Percentiles rank a stretch among this genome's conserved stretches.
phyloP scores from a whole-genome alignment of 2,329 filamentous ascomycete species.

The Clonostachys chloroleuca region DNA sequence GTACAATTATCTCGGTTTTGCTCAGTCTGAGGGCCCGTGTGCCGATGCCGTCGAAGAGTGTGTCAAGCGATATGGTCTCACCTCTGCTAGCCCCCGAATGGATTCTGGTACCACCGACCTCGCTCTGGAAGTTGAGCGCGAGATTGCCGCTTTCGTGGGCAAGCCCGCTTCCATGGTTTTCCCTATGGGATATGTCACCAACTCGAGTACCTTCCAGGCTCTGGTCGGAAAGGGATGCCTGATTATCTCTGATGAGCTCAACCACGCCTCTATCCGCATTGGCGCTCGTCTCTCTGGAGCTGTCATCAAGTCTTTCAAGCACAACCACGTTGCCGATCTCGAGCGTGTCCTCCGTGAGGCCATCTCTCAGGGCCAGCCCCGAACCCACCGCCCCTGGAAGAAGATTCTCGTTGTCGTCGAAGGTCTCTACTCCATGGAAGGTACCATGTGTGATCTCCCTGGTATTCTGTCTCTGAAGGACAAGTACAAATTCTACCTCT shows the following conservation, averaged over 20 bases:
- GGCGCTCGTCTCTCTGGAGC: conserved; percentile 91
- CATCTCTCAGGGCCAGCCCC: conserved; percentile 93
- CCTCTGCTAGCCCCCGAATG: conserved; percentile 72
- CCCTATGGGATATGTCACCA: conserved; percentile 98
- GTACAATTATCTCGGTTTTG: conserved; percentile 98
- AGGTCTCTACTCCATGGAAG: conserved; percentile 98
- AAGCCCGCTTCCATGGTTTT: conserved; percentile 96
- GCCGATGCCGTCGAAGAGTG: conserved; percentile 87
- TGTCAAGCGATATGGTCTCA: conserved; percentile 81
- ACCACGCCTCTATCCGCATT: conserved; percentile 95
- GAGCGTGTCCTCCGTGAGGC: conserved; percentile 84
- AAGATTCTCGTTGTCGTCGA: conserved; percentile 97
- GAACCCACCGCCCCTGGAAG: conserved; percentile 98
- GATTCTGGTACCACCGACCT: conserved; percentile 87
- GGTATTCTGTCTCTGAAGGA: conserved; percentile 82
- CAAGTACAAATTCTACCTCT: conserved; percentile 96
- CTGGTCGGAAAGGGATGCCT: conserved; percentile 89
- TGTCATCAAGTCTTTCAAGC: conserved; percentile 94
- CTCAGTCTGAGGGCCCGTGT: conserved; percentile 94
- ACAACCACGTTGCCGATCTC: conserved; percentile 90
- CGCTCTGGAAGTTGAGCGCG: conserved; percentile 80
- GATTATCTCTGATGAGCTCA: conserved; percentile 94
- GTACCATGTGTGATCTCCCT: conserved; percentile 97
- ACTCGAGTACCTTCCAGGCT: conserved; percentile 87
- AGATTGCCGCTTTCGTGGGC: conserved; percentile 87